These are phyloP conservation scores for Selaginella moellendorffii DNA, from an alignment of 75 land plant species.

Conservation along the genomic window DNA sequence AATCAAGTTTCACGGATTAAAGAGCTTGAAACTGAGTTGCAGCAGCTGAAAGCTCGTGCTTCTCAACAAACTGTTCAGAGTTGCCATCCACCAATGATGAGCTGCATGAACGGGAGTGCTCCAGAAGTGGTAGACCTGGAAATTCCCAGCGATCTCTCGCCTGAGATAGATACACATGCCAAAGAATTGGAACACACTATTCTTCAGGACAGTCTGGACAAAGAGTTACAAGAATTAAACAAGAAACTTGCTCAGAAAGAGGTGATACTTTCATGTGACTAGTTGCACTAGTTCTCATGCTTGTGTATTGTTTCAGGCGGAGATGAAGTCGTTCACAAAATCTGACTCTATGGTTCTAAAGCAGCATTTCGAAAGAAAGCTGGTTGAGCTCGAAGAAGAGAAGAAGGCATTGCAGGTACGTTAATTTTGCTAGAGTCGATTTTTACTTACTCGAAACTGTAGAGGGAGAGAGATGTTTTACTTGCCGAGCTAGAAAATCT, in stretches of 20 bases:
- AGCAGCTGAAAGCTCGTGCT: not conserved
- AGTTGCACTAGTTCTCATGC: not conserved
- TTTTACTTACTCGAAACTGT: not conserved
- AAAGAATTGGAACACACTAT: not conserved
- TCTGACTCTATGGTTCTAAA: constrained; percentile 2
- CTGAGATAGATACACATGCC: not conserved
- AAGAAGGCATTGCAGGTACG: constrained; percentile 4
- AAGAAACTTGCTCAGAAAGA: constrained; percentile 7
- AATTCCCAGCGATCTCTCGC: not conserved
- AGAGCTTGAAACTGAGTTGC: not conserved
- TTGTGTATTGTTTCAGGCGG: not conserved
- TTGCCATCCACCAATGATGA: too few relatives aligned
- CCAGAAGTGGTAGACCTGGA: not conserved
- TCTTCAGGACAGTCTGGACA: constrained; percentile 5
- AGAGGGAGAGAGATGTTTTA: constrained; percentile 3
- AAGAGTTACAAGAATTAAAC: constrained; percentile 3
- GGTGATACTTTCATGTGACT: not conserved
- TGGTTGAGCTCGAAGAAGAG: constrained; percentile 9
- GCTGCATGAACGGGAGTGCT: not conserved
- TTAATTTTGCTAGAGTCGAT: not conserved
- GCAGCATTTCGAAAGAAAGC: constrained; percentile 9
- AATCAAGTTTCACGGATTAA: not conserved
- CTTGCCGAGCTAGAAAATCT: not conserved
- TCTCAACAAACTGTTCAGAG: not conserved
- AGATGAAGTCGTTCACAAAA: constrained; percentile 4